These are phyloP conservation scores for Boletus mariae DNA, from an alignment of 1,284 basidiomycete species.

Conservation along the genomic window DNA sequence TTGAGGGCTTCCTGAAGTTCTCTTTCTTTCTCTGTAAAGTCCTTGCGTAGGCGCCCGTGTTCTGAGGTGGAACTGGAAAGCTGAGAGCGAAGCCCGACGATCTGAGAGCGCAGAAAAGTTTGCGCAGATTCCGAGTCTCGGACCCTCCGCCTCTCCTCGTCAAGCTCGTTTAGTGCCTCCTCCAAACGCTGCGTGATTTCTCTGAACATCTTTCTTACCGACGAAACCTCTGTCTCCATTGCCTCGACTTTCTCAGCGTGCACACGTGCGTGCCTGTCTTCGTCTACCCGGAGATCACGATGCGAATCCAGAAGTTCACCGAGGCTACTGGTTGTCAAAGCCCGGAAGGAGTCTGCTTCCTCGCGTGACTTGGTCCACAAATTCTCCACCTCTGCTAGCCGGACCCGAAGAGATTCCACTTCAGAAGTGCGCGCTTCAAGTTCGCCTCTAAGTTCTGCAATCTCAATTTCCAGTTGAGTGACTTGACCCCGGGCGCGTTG, in stretches of 20 bases:
- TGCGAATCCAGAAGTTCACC: conserved; percentile 84
- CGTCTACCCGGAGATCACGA: conserved; percentile 74
- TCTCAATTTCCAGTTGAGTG: conserved; percentile 63
- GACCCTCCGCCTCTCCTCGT: conserved; percentile 64
- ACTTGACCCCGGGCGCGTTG: conserved; percentile 67
- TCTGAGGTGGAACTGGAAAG: conserved; percentile 73
- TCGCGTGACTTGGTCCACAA: conserved; percentile 86
- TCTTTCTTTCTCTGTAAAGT: conserved; percentile 65
- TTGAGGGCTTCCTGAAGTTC: conserved; percentile 66
- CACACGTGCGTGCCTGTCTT: conserved; percentile 67
- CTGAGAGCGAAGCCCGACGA: conserved; percentile 76
- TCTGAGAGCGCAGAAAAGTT: conserved; percentile 69
- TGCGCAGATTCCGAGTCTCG: conserved; percentile 71
- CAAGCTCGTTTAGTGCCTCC: conserved; percentile 65
- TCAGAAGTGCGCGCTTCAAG: conserved; percentile 72
- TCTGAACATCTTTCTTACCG: conserved; percentile 73
- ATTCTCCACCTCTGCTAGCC: conserved; percentile 75
- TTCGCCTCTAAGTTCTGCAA: conserved; percentile 76
- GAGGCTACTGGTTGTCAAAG: conserved; percentile 78
- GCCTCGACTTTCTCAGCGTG: conserved; percentile 80
- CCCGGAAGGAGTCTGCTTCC: conserved; percentile 83
- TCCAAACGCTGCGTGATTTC: conserved; percentile 73
- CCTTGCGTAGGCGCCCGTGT: conserved; percentile 66
- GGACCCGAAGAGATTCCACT: conserved; percentile 61
- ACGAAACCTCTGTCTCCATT: conserved; percentile 73